phyloP scores from a whole-genome alignment of 441 rosid genomes.

The Rhodomyrtus psidioides region DNA sequence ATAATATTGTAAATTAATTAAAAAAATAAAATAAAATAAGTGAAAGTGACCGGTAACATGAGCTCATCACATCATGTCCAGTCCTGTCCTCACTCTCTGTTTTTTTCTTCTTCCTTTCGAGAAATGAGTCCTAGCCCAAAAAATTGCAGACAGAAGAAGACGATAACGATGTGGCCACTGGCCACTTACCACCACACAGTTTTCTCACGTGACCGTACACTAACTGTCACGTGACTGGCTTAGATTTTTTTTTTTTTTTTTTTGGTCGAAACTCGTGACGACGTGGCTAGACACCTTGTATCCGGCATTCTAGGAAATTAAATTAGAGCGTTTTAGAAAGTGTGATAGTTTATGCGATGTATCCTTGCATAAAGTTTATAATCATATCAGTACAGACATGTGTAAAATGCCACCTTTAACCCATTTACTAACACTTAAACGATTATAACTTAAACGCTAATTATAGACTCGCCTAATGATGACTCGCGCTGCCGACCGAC shows the following conservation, averaged over 20 bases:
- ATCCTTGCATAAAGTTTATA: background rate
- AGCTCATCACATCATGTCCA: background rate
- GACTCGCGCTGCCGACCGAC: background rate
- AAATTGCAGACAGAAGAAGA: background rate
- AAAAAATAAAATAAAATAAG: background rate
- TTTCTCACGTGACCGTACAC: background rate
- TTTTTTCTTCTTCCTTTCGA: background rate
- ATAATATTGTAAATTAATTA: background rate
- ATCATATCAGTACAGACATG: background rate
- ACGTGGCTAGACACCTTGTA: background rate
- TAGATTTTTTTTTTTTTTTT: too few relatives aligned
- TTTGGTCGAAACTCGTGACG: too few relatives aligned
- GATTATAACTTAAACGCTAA: background rate
- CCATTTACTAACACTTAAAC: background rate
- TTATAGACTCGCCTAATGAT: background rate
- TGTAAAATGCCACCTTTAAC: background rate
- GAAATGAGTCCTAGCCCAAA: background rate
- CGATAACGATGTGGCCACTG: background rate
- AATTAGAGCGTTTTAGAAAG: background rate
- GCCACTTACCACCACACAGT: background rate
- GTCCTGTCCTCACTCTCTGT: too few relatives aligned
- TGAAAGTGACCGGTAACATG: background rate
- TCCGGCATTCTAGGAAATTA: background rate
- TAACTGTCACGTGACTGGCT: background rate
- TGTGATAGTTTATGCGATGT: background rate